These are phyloP conservation scores for Nakaseomyces glabratus DNA, from an alignment of 1,139 yeast genomes.

Conservation along the genomic window DNA sequence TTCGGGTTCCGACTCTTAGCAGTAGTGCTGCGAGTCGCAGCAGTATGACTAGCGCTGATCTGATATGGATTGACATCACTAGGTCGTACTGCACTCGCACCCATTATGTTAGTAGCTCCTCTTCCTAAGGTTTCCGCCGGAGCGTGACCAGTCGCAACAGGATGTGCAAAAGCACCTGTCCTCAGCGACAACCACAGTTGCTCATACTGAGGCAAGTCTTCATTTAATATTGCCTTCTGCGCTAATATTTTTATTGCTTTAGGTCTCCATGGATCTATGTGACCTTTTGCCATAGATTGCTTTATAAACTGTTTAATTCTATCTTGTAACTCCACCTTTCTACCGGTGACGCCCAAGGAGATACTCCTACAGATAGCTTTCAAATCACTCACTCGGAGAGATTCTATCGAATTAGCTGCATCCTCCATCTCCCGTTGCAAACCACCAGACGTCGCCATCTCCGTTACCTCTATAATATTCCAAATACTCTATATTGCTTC, in stretches of 20 bases:
- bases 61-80: constrained; percentile 7
- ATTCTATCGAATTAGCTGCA: constrained; percentile 19
- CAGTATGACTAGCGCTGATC: constrained; percentile 8
- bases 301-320: constrained; percentile 37
- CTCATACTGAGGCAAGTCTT: constrained; percentile 36
- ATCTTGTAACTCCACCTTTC: constrained; percentile 44
- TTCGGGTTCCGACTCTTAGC: constrained; percentile 6
- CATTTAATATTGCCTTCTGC: constrained; percentile 33
- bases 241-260: constrained; percentile 39
- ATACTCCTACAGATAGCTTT: constrained; percentile 42
- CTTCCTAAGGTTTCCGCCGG: constrained; percentile 10
- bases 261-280: constrained; percentile 36
- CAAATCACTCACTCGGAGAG: constrained; percentile 30
- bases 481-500: too few species aligned
- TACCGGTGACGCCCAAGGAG: constrained; percentile 40
- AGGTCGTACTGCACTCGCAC: constrained; percentile 8
- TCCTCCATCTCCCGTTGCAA: constrained; percentile 23
- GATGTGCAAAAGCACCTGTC: constrained; percentile 17
- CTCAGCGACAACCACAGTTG: constrained; percentile 23
- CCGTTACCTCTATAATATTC: not conserved
- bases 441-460: constrained; percentile 11
- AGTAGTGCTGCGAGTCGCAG: constrained; percentile 6
- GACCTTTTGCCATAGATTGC: constrained; percentile 31
- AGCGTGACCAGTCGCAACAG: constrained; percentile 20
- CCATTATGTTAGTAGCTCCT: constrained; percentile 4